A percentile compares a stretch with the other conserved stretches of the same genome.
phyloP scores from a whole-genome alignment of 306 rosid species.

The Carpinus fangiana region DNA sequence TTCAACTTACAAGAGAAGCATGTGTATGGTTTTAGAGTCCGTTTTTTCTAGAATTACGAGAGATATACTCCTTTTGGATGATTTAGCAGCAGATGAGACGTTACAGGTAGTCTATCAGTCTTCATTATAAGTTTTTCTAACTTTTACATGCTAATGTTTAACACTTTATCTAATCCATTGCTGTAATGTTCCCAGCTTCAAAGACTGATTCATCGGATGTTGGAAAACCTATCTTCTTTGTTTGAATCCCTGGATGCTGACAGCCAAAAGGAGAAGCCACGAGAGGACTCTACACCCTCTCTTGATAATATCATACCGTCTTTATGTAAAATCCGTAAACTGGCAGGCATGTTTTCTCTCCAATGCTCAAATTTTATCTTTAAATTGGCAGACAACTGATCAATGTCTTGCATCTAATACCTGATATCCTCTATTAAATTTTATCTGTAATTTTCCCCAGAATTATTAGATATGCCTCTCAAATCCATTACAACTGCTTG shows the following conservation, averaged over 20 bases:
- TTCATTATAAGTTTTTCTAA: constrained; percentile 5
- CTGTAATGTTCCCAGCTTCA: constrained; percentile 56
- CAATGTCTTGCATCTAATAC: constrained; percentile 19
- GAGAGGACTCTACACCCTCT: constrained; percentile 41
- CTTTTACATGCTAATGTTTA: constrained; percentile 17
- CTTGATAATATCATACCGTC: constrained; percentile 70
- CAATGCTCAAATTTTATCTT: constrained; percentile 6
- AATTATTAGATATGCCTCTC: constrained; percentile 84
- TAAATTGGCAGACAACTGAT: constrained; percentile 10
- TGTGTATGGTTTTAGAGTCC: constrained; percentile 76
- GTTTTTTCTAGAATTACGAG: constrained; percentile 74
- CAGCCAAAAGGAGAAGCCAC: constrained; percentile 45
- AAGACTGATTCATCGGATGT: constrained; percentile 71
- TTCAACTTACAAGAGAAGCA: constrained; percentile 75
- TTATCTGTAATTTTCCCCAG: constrained; percentile 39
- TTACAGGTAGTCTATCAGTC: constrained; percentile 55
- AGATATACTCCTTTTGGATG: constrained; percentile 85
- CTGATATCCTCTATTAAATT: constrained; percentile 2
- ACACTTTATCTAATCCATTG: constrained; percentile 33
- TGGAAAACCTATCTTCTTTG: constrained; percentile 65
- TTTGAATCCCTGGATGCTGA: constrained; percentile 55
- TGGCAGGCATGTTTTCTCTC: constrained; percentile 65
- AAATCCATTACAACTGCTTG: constrained; percentile 76
- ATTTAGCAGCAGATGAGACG: constrained; percentile 95
- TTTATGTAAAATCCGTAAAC: constrained; percentile 70